These are phyloP conservation scores for Pythium scleroteichum DNA, from an alignment of 352 stramenopile genomes.

Conservation along the genomic window DNA sequence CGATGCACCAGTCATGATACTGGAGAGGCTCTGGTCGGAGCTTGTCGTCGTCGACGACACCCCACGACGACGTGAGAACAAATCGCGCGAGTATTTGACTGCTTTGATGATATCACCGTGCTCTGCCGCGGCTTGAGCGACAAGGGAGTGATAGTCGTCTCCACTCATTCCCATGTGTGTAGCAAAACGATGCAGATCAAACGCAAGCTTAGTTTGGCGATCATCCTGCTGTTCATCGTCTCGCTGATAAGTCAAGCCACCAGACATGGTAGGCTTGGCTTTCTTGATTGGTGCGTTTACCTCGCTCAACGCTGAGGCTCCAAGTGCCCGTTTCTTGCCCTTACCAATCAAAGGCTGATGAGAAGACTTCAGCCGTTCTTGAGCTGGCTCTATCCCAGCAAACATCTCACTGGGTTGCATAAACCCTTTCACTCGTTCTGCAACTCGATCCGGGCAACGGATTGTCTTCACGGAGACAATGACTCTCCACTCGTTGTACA, in stretches of 20 bases:
- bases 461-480: constrained; percentile 57
- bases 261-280: background rate
- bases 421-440: constrained; percentile 42
- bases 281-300: constrained; percentile 10
- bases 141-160: constrained; percentile 46
- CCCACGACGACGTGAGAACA: constrained; percentile 41
- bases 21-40: background rate
- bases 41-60: background rate
- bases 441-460: constrained; percentile 41
- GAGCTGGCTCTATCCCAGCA: background rate
- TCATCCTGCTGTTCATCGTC: constrained; percentile 43
- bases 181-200: constrained; percentile 54
- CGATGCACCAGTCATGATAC: constrained; percentile 3
- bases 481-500: constrained; percentile 42
- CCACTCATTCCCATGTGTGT: constrained; percentile 42
- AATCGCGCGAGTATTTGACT: constrained; percentile 52
- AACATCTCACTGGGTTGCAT: constrained; percentile 57
- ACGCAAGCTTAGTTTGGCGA: constrained; percentile 34
- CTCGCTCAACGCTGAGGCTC: constrained; percentile 5
- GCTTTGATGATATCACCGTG: constrained; percentile 51
- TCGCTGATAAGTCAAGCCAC: background rate
- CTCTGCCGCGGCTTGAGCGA: constrained; percentile 34
- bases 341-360: constrained; percentile 8
- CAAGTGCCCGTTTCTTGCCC: constrained; percentile 28
- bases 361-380: background rate